Conservation (phyloP, 2,329 filamentous ascomycete species). For the Aspergillus hiratsukae region DNA sequence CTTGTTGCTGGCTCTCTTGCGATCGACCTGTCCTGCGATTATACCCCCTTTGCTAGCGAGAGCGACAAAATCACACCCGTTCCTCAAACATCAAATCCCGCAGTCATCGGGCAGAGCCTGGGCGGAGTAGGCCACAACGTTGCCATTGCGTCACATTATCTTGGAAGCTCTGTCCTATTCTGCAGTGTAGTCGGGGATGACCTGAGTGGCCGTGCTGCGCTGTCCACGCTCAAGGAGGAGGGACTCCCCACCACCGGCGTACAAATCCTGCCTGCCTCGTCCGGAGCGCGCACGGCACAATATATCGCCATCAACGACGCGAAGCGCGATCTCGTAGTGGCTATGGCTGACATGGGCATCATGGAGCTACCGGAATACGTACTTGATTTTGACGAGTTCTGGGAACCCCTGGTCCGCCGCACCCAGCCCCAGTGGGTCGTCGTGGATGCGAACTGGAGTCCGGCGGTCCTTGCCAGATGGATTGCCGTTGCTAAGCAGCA, state of each 20-base stretch:
- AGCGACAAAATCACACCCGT: constrained; percentile 29
- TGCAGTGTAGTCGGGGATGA: constrained; percentile 82
- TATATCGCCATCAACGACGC: constrained; percentile 86
- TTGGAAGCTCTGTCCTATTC: constrained; percentile 63
- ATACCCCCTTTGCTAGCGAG: constrained; percentile 45
- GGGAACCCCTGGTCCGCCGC: constrained; percentile 55
- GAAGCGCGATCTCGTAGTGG: constrained; percentile 78
- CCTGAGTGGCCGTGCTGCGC: constrained; percentile 66
- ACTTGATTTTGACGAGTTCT: constrained; percentile 49
- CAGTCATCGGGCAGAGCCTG: constrained; percentile 72
- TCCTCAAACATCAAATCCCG: constrained; percentile 79
- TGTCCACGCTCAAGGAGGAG: constrained; percentile 58
- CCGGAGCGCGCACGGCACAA: constrained; percentile 70
- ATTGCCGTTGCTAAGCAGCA: constrained; percentile 56
- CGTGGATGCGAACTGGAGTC: constrained; percentile 81
- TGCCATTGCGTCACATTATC: constrained; percentile 72
- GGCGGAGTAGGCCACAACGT: constrained; percentile 94
- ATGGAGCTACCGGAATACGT: constrained; percentile 49
- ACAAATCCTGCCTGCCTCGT: constrained; percentile 48
- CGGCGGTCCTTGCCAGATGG: constrained; percentile 63
- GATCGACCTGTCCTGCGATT: constrained; percentile 83
- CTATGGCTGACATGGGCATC: constrained; percentile 94
- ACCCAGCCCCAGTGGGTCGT: constrained; percentile 70
- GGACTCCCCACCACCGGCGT: constrained; percentile 63
- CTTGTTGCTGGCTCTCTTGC: constrained; percentile 88